These are phyloP conservation scores for Nicotiana otophora DNA, from an alignment of 257 asterid species.

Conservation along the genomic window DNA sequence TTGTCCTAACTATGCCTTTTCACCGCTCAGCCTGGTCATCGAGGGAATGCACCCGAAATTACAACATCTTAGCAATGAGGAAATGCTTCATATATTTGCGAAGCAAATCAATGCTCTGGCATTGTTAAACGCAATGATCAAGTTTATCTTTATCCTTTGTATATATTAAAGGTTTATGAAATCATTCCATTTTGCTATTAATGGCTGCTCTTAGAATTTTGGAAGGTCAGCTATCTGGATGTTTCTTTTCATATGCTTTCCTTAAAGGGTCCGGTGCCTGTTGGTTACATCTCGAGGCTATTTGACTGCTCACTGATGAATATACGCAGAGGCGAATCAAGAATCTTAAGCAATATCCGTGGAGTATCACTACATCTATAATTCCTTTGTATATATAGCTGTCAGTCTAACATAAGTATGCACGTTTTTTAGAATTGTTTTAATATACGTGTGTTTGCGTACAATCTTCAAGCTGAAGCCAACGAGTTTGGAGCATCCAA, in stretches of 20 bases:
- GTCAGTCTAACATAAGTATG: not conserved
- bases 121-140: not conserved
- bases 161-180: not conserved
- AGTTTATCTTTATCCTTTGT: not conserved
- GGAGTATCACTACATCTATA: not conserved
- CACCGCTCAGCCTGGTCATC: not conserved
- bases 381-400: not conserved
- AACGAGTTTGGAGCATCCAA: not conserved
- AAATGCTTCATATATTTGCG: constrained; percentile 8
- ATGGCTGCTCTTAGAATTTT: not conserved
- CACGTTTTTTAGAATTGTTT: not conserved
- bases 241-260: not conserved
- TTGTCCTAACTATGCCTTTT: not conserved
- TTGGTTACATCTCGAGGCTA: not conserved
- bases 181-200: not conserved
- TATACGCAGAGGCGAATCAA: not conserved
- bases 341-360: not conserved
- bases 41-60: not conserved
- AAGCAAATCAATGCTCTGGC: constrained; percentile 9
- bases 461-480: not conserved
- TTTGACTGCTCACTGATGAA: not conserved
- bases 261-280: not conserved
- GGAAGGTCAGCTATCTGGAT: not conserved
- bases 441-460: not conserved
- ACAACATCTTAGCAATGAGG: not conserved